These are phyloP conservation scores for Botryotinia narcissicola DNA, from an alignment of 2,329 filamentous ascomycete genomes.

Conservation along the genomic window DNA sequence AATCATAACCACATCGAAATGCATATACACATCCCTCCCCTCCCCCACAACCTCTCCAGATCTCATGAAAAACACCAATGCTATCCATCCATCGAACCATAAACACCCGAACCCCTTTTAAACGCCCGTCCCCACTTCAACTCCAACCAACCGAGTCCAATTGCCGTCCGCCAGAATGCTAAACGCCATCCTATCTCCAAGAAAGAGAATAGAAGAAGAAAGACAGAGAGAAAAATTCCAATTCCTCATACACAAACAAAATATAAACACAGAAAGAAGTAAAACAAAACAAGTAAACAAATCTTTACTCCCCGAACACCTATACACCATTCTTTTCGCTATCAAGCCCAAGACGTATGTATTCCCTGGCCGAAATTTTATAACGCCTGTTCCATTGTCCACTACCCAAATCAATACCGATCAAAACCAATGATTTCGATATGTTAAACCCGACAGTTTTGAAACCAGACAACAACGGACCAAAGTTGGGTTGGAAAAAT, in stretches of 20 bases:
- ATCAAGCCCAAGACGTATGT: background rate
- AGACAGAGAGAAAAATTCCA: background rate
- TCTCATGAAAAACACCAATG: background rate
- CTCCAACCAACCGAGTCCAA: background rate
- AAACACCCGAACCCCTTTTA: background rate
- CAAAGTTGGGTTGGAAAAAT: background rate
- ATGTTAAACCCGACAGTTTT: background rate
- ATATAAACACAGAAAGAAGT: background rate
- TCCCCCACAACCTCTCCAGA: background rate
- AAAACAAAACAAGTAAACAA: background rate
- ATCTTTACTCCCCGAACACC: background rate
- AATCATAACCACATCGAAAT: background rate
- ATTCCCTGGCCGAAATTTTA: background rate
- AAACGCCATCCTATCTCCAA: background rate
- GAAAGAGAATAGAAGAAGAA: background rate
- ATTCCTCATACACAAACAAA: background rate
- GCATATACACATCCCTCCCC: background rate
- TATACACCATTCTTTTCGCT: background rate
- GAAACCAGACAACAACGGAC: background rate
- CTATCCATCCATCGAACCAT: background rate
- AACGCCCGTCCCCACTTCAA: background rate
- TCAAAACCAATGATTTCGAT: background rate
- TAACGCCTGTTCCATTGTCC: constrained; percentile 1
- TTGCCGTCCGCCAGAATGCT: background rate
- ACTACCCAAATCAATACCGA: background rate